Evolutionary conservation across 2,329 filamentous ascomycete species (phyloP).

Genomic region (Monosporascus cannonballus): DNA sequence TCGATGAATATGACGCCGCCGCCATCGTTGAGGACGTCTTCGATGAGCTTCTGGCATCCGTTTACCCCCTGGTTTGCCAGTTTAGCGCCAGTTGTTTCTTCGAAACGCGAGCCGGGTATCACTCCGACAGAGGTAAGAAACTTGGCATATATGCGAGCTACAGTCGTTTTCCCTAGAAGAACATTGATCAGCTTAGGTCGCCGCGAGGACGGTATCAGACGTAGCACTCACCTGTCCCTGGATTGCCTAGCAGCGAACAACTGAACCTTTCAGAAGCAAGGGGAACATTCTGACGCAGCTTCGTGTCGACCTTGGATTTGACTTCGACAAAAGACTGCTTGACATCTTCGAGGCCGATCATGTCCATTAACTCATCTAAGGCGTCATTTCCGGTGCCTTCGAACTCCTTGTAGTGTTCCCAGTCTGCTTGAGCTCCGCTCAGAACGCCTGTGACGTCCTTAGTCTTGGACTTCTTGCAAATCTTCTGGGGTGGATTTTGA

Average conservation of each 20-base stretch:
- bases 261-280: constrained; percentile 55
- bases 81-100: constrained; percentile 61
- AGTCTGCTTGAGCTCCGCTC: constrained; percentile 42
- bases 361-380: constrained; percentile 59
- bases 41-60: constrained; percentile 49
- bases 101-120: constrained; percentile 51
- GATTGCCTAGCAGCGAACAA: constrained; percentile 61
- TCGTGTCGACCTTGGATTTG: constrained; percentile 57
- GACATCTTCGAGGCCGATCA: constrained; percentile 66
- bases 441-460: not conserved
- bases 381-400: constrained; percentile 45
- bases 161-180: constrained; percentile 61
- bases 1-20: constrained; percentile 74
- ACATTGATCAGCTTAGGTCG: no score
- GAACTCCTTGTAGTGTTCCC: constrained; percentile 52
- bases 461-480: constrained; percentile 1
- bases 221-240: constrained; percentile 55
- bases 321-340: constrained; percentile 58
- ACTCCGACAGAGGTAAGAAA: constrained; percentile 56
- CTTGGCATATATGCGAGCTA: constrained; percentile 61
- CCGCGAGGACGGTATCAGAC: no score
- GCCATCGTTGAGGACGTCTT: constrained; percentile 46
- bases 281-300: constrained; percentile 49
- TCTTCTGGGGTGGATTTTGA: not conserved
- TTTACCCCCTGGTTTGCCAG: constrained; percentile 56